Evolutionary conservation across 768 basidiomycete genomes (phyloP), one percentile per base, ranked within the genome.

Genomic region (Mycena capillaripes): DNA sequence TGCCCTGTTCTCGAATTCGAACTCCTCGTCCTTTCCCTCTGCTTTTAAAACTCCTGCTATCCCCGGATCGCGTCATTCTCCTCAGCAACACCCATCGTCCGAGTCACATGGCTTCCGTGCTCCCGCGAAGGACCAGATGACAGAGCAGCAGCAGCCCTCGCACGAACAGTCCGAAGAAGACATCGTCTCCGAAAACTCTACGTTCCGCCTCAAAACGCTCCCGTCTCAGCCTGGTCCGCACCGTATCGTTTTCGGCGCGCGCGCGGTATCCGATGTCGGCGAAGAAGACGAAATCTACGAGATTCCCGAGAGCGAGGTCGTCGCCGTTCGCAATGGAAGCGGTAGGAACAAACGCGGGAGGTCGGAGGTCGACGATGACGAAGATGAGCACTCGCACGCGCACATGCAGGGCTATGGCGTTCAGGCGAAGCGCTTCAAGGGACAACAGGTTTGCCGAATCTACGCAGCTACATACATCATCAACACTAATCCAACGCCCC

Each of bases 1-100:
- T 14, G 9, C 66, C 38, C 29, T 72, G 36, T 72, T 72, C 55
- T 72, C 71, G 12, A 66, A 50, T 36, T 44, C 32, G 32, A 1
- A 38, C 17, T 46, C 62, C n/a, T n/a, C 48, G 9, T 65, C 69
- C 11, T 50, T 56, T 27, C 3, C 46, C 23, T 38, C 70, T 3
- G 17, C 60, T 3, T 72, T 68, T 66, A 72, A 72, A 60, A 69
- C 66, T 23, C 71, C 71, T 42, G 66, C 56, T 42, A 53, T 72
- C 53, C 66, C 71, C 19, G 36, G 21, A 9, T 23, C 66, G 3
- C 65, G 52, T 34, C 46, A 32, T 27, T 61, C 70, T 60, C 63
- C 70, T 25, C 42, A 23, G 27, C 66, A 58, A 56, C 53, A n/a
- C 12, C 36, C 34, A 12, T 53, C 56, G 25, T 30, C 65, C 6